A percentile compares a stretch with the other conserved stretches of the same genome.
These are phyloP conservation scores for Mycena sanguinolenta DNA, from an alignment of 768 basidiomycete genomes.

Conservation along the genomic window DNA sequence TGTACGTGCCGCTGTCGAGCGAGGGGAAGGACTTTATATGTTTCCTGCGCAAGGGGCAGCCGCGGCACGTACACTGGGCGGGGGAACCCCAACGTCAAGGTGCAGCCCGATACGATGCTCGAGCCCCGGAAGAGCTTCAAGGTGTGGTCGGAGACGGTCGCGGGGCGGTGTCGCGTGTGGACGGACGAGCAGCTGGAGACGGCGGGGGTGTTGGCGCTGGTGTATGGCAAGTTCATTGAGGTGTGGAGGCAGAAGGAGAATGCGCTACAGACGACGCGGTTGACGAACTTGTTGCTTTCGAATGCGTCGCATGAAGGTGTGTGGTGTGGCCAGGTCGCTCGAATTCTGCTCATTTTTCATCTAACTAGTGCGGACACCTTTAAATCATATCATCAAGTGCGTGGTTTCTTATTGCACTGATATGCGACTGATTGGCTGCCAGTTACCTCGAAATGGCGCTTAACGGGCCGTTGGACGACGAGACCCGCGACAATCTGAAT, in stretches of 20 bases:
- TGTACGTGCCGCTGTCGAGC: constrained; percentile 81
- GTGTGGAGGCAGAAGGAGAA: constrained; percentile 89
- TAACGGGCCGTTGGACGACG: constrained; percentile 77
- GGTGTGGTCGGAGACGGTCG: constrained; percentile 81
- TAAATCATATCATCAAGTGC: constrained; percentile 88
- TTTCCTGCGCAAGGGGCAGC: constrained; percentile 83
- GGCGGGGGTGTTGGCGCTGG: constrained; percentile 81
- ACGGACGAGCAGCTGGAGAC: constrained; percentile 88
- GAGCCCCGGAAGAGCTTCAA: constrained; percentile 88
- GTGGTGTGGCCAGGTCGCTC: constrained; percentile 18
- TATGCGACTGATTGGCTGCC: background rate
- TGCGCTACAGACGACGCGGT: constrained; percentile 76
- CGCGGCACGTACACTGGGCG: constrained; percentile 83
- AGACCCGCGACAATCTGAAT: constrained; percentile 80
- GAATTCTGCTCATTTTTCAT: background rate
- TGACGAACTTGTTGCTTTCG: constrained; percentile 80
- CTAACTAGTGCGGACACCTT: constrained; percentile 74
- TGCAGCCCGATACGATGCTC: constrained; percentile 54
- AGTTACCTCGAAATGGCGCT: constrained; percentile 87
- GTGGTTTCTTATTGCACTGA: constrained; percentile 32
- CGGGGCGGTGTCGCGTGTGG: constrained; percentile 78
- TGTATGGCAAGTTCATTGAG: constrained; percentile 89
- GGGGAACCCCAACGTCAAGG: constrained; percentile 74
- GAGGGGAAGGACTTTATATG: constrained; percentile 86
- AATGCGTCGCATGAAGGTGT: constrained; percentile 88